Evolutionary conservation across 805 yeast species (phyloP), one percentile per base, ranked within the genome.

Genomic region (Candida tallmaniae): DNA sequence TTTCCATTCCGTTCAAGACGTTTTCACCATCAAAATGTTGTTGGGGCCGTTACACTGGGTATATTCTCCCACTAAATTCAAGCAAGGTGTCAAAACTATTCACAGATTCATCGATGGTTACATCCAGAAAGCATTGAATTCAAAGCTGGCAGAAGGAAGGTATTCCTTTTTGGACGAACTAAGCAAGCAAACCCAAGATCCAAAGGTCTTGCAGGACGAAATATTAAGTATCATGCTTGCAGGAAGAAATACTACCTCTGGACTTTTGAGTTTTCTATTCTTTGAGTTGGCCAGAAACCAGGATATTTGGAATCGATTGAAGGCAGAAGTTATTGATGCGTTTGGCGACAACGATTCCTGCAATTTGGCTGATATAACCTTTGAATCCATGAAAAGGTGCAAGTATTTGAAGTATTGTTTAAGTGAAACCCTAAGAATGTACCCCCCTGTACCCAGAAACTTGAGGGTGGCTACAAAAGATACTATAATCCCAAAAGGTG

Each of bases 101-200:
- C 65, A 60, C 35, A 40, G 41, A 26, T 52, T 54, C 34, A 56
- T 56, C 23, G 39, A 48, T 27, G 48, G 47, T 34, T 62, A 56
- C 36, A 65, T 62, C 23, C 26, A 50, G 5, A 56, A 52, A 36
- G 68, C 61, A 10, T 47, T 62, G 32, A 41, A 46, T n/a, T 42
- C 53, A 5, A 27, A 58, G 3, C 48, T 40, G 2, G 52, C 50
- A 17, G 63, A 58, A 36, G 43, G 46, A 25, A 38, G 41, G 5
- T 64, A 63, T 41, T 50, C 55, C 11, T 61, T 62, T 44, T 58
- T 63, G 42, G 60, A 61, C 37, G 69, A 63, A 36, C 48, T 63
- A 41, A 68, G 52, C 23, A 62, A 64, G 44, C 53, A 60, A 32
- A 64, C 70, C 6, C 54, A 58, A 41, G 53, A 64, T 38, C 62